Evolutionary conservation across 1,284 basidiomycete genomes (phyloP).

Genomic region (Phenoliferia sp.): DNA sequence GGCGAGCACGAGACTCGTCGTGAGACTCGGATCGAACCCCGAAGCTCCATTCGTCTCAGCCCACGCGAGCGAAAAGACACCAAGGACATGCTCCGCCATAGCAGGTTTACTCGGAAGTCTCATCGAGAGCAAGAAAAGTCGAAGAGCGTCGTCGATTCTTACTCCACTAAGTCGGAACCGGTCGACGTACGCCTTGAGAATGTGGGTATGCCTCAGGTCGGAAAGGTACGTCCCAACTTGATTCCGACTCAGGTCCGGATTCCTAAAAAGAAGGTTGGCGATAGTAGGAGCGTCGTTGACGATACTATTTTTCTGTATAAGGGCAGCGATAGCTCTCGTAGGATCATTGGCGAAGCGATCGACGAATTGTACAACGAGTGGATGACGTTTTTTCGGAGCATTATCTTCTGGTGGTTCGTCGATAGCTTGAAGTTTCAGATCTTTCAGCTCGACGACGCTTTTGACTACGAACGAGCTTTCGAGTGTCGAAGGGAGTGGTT

Average conservation of each 20-base stretch:
- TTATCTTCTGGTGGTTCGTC: constrained; percentile 29
- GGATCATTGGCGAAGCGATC: constrained; percentile 51
- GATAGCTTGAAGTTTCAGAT: constrained; percentile 60
- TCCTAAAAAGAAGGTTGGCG: constrained; percentile 62
- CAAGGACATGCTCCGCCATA: constrained; percentile 60
- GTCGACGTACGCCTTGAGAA: constrained; percentile 78
- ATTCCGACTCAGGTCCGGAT: constrained; percentile 75
- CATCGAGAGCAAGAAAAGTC: constrained; percentile 78
- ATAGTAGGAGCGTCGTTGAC: constrained; percentile 31
- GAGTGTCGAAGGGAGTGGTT: constrained; percentile 54
- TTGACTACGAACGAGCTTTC: constrained; percentile 83
- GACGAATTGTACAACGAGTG: constrained; percentile 34
- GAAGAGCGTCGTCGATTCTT: constrained; percentile 79
- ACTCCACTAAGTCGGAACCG: constrained; percentile 77
- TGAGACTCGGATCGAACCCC: constrained; percentile 45
- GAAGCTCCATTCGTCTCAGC: constrained; percentile 76
- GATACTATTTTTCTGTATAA: constrained; percentile 40
- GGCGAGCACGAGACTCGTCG: constrained; percentile 73
- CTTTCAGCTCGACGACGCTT: constrained; percentile 71
- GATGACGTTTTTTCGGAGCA: constrained; percentile 23
- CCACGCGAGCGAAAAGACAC: constrained; percentile 79
- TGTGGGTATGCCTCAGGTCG: constrained; percentile 57
- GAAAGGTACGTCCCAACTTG: constrained; percentile 77
- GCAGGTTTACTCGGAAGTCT: constrained; percentile 59
- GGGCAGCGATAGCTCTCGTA: constrained; percentile 36